Base-by-base conservation (phyloP, 169 alveolate species). In the Babesia sp. region DNA sequence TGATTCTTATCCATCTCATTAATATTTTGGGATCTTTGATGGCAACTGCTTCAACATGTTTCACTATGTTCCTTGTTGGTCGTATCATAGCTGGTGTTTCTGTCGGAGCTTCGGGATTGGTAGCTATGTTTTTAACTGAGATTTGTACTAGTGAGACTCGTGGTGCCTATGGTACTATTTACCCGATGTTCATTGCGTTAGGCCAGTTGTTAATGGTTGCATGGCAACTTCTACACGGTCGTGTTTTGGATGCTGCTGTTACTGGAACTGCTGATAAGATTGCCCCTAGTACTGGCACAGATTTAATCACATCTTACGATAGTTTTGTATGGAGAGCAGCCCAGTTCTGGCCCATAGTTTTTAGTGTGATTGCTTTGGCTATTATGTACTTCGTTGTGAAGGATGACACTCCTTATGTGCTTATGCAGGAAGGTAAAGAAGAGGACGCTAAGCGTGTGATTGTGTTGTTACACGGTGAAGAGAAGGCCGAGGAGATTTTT, bases 71-170 rank as follows among this genome's bases (percentile, higher is more conserved):
- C 12, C 68, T 91, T 48, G 33, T 86, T 29, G 93, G 94, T 3
- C 86, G 96, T 9, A 37, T 91, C 14, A 60, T 88, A 16, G 83
- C 86, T 12, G 96, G 96, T 5, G 64, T 90, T 46, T 94, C 91
- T 14, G 87, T 91, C 45, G 96, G 96, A 0, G 45, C 91, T 34
- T 88, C 96, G 2, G 94, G 90, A 2, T 54, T 91, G 36, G 92
- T 84, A 9, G 96, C 96, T 8, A 74, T 90, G 88, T 93, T 77
- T 75, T 60, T 91, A 24, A 80, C 93, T 0, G 96, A 93, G 68
- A 83, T 93, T 68, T 84, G 93, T 18, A 92, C 93, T 4, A 75
- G 69, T 20, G 87, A 78, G 24, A 57, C 75, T 24, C 83, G 95
- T 7, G 96, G 96, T 6, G 69, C 57, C 56, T 91, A 70, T 34